These are phyloP conservation scores for Glarea lozoyensis DNA, from an alignment of 495 filamentous ascomycete genomes.

Conservation along the genomic window DNA sequence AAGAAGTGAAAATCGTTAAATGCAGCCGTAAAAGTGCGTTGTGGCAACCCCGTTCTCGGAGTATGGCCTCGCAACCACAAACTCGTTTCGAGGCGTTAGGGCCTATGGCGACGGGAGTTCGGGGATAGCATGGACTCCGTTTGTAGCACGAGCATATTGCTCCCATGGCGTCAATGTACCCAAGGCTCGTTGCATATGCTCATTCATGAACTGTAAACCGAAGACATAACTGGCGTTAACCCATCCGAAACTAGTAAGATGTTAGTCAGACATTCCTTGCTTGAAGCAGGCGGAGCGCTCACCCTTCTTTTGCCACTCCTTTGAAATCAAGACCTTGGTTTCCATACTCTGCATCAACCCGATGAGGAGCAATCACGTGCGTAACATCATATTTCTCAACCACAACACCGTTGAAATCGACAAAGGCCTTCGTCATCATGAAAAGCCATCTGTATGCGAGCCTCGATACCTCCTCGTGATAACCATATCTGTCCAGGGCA, in stretches of 20 bases:
- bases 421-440: conserved; percentile 95
- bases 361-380: conserved; percentile 74
- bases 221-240: conserved; percentile 95
- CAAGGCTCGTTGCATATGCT: conserved; percentile 76
- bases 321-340: conserved; percentile 94
- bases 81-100: too few relatives aligned
- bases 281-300: conserved; percentile 30
- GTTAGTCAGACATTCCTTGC: conserved; percentile 12
- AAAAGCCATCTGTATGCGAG: conserved; percentile 92
- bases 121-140: neutral
- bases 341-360: conserved; percentile 92
- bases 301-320: conserved; percentile 93
- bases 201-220: conserved; percentile 73
- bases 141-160: neutral
- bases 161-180: conserved; percentile 70
- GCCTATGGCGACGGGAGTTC: neutral
- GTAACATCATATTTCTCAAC: conserved; percentile 99
- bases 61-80: too few relatives aligned
- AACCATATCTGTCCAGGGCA: conserved; percentile 82
- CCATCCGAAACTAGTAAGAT: conserved; percentile 82
- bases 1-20: too few relatives aligned
- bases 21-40: too few relatives aligned
- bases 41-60: too few relatives aligned
- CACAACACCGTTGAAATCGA: conserved; percentile 94
- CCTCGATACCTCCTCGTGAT: conserved; percentile 76